Conservation (phyloP, 129 eudicot genomes). For the Saussurea involucrata region DNA sequence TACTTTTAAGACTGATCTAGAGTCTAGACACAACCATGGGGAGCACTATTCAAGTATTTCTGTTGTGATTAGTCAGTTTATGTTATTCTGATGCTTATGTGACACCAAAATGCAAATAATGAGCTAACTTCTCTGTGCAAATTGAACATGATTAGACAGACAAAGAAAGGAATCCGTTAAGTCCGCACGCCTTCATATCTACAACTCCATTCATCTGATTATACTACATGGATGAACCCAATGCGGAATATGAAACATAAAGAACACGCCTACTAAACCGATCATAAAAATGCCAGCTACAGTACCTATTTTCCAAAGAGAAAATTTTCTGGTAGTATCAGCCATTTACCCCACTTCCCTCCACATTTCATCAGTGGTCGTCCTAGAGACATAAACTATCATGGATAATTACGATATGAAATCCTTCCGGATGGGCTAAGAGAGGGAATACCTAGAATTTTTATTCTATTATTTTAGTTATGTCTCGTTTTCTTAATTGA, state of each 20-base stretch:
- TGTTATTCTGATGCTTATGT: neutral
- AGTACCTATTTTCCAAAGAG: neutral
- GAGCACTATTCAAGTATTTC: neutral
- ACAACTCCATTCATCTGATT: neutral
- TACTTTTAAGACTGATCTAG: neutral
- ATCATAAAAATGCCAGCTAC: neutral
- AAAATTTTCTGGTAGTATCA: neutral
- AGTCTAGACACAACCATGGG: neutral
- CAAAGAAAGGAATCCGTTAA: neutral
- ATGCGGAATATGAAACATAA: neutral
- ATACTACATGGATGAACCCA: neutral
- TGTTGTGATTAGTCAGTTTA: neutral
- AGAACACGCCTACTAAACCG: neutral
- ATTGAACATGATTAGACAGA: neutral
- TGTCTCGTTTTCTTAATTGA: neutral
- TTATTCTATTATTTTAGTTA: neutral
- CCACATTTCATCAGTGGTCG: neutral
- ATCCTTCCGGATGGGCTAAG: neutral
- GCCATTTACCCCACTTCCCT: neutral
- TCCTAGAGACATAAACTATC: neutral
- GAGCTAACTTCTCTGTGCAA: neutral
- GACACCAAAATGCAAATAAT: neutral
- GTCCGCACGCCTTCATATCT: neutral
- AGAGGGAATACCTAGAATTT: neutral
- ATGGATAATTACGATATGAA: neutral